phyloP scores from a whole-genome alignment of 495 filamentous ascomycete genomes.

The Trichoderma asperelloides region DNA sequence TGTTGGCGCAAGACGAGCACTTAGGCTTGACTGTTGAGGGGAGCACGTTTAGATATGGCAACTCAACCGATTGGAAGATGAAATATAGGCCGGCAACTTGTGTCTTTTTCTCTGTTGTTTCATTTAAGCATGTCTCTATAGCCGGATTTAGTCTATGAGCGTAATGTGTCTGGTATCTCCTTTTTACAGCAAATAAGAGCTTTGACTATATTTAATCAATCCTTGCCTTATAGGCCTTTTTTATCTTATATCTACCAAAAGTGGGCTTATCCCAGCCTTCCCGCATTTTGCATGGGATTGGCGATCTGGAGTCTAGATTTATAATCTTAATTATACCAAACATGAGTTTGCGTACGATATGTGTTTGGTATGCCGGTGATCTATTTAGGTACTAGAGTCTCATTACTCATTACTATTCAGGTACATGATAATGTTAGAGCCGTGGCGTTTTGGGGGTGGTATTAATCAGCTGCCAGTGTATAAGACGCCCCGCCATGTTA shows the following conservation, averaged over 20 bases:
- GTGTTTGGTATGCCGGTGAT: too few relatives aligned
- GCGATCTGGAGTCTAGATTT: too few relatives aligned
- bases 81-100: constrained; percentile 6
- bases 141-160: constrained; percentile 5
- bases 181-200: not conserved
- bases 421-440: not conserved
- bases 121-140: constrained; percentile 2
- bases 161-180: not conserved
- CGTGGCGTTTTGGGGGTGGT: not conserved
- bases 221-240: not conserved
- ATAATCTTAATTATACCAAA: too few relatives aligned
- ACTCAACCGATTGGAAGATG: constrained; percentile 2
- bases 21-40: not conserved
- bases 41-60: not conserved
- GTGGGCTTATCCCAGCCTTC: not conserved
- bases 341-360: too few relatives aligned
- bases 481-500: not conserved
- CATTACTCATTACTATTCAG: not conserved
- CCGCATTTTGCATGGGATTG: not conserved
- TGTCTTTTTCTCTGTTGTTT: not conserved
- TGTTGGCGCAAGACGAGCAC: not conserved
- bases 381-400: not conserved
- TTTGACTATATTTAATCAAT: not conserved
- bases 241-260: not conserved
- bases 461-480: not conserved